phyloP scores from a whole-genome alignment of 139 green algal genomes.

The Ettlia oleoabundans region DNA sequence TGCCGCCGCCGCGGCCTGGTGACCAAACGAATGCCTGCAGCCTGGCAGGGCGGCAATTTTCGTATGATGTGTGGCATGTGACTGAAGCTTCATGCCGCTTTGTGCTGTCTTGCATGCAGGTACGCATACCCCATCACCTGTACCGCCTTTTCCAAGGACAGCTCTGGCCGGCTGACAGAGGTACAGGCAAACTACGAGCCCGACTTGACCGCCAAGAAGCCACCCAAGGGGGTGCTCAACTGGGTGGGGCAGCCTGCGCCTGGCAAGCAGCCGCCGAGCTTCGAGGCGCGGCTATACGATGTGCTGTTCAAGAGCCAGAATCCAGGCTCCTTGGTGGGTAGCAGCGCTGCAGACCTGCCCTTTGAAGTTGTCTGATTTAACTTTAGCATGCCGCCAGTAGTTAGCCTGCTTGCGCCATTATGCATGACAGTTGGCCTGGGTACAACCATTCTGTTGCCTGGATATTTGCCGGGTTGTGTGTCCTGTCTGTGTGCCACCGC shows the following conservation, averaged over 20 bases:
- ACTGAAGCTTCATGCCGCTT: not conserved
- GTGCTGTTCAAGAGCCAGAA: slow-evolving; percentile 78
- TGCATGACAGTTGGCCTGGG: not conserved
- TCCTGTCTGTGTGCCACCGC: not conserved
- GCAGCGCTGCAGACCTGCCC: too few species aligned
- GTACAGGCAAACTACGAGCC: slow-evolving; percentile 68
- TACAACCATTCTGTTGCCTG: not conserved
- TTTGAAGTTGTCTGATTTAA: too few species aligned
- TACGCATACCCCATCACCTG: slow-evolving; percentile 93
- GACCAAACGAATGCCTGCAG: too few species aligned
- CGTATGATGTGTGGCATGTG: not conserved
- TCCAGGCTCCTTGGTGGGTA: not conserved
- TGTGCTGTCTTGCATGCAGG: slow-evolving; percentile 42
- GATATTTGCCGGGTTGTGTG: not conserved
- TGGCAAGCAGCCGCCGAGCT: slow-evolving; percentile 66
- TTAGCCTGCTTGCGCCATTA: too few species aligned
- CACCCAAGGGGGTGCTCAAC: slow-evolving; percentile 91
- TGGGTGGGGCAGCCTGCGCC: slow-evolving; percentile 89
- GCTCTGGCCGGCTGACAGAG: slow-evolving; percentile 66
- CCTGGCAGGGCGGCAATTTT: too few species aligned
- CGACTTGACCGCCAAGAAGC: slow-evolving; percentile 47
- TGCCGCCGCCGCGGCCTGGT: too few species aligned
- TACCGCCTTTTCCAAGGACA: slow-evolving; percentile 63
- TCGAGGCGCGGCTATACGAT: slow-evolving; percentile 88
- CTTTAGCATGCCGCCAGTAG: too few species aligned